Evolutionary conservation across 163 green algal genomes (phyloP).

Genomic region (Scenedesmus sp.): DNA sequence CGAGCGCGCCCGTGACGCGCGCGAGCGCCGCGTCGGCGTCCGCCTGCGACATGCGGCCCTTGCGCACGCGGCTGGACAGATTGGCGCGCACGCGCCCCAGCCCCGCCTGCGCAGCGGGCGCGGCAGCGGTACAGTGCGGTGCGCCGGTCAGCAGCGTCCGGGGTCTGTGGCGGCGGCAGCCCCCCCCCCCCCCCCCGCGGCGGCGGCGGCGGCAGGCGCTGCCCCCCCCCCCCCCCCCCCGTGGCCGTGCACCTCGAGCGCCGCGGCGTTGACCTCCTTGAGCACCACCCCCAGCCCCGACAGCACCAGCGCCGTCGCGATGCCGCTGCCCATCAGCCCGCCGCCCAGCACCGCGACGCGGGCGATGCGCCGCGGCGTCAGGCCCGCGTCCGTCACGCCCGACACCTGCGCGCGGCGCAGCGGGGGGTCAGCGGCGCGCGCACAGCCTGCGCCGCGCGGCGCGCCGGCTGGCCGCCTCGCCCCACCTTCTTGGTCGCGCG

Average conservation of each 20-base stretch:
- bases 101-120: constrained; percentile 58
- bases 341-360: constrained; percentile 94
- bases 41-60: constrained; percentile 82
- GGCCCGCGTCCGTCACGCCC: constrained; percentile 85
- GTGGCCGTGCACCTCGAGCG: too few species aligned
- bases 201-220: too few species aligned
- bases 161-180: too few species aligned
- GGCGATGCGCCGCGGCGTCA: constrained; percentile 81
- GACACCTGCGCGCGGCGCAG: constrained; percentile 48
- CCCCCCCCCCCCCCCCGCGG: too few species aligned
- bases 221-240: too few species aligned
- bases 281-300: constrained; percentile 86
- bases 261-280: constrained; percentile 98
- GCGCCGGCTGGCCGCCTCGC: too few species aligned
- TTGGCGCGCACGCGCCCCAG: constrained; percentile 88
- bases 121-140: too few species aligned
- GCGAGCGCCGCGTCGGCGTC: constrained; percentile 62
- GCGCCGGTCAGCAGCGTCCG: too few species aligned
- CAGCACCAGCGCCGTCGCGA: constrained; percentile 90
- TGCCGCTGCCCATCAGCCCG: constrained; percentile 97
- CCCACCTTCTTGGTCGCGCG: constrained; percentile 90
- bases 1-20: constrained; percentile 72
- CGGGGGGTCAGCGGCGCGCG: too few species aligned
- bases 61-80: constrained; percentile 86
- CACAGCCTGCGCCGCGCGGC: too few species aligned